Evolutionary conservation across 164 flowering plant genomes (phyloP).

Genomic region (Berberis vulgaris): DNA sequence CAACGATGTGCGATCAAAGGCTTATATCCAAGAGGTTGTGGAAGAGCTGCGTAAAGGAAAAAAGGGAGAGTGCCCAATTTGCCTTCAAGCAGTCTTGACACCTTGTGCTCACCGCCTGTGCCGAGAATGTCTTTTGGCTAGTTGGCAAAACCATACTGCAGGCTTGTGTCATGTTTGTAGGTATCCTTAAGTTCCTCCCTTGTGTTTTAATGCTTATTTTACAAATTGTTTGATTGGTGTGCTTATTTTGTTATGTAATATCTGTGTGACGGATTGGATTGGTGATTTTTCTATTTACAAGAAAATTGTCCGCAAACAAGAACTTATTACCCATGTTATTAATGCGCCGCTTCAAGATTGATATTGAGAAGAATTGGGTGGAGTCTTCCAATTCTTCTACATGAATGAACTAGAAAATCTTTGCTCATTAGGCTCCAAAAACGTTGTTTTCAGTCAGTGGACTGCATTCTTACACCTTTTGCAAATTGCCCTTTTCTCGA

Average conservation of each 20-base stretch:
- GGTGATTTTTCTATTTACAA: constrained; percentile 24
- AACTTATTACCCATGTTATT: constrained; percentile 88
- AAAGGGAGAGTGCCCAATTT: constrained; percentile 93
- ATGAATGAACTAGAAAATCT: constrained; percentile 68
- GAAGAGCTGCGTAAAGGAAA: constrained; percentile 89
- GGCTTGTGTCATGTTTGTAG: constrained; percentile 98
- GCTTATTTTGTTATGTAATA: neutral
- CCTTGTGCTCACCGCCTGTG: constrained; percentile 97
- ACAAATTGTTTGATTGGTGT: neutral
- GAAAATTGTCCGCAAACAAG: constrained; percentile 64
- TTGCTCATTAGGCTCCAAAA: constrained; percentile 64
- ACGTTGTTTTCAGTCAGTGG: constrained; percentile 98
- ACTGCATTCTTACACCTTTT: constrained; percentile 92
- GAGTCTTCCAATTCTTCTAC: constrained; percentile 81
- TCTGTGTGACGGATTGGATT: no score
- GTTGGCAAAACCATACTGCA: constrained; percentile 72
- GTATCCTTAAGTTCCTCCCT: constrained; percentile 26
- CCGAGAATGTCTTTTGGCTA: constrained; percentile 88
- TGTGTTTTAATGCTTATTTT: neutral
- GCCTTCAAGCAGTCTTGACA: constrained; percentile 95
- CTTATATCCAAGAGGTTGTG: constrained; percentile 84
- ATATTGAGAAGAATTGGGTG: constrained; percentile 93
- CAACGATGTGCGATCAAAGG: constrained; percentile 57
- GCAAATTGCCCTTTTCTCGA: constrained; percentile 61
- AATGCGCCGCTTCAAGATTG: constrained; percentile 73